A percentile compares a stretch with the other conserved stretches of the same genome.
Evolutionary conservation across 805 yeast species (phyloP).

Genomic region (Yarrowia bubula): DNA sequence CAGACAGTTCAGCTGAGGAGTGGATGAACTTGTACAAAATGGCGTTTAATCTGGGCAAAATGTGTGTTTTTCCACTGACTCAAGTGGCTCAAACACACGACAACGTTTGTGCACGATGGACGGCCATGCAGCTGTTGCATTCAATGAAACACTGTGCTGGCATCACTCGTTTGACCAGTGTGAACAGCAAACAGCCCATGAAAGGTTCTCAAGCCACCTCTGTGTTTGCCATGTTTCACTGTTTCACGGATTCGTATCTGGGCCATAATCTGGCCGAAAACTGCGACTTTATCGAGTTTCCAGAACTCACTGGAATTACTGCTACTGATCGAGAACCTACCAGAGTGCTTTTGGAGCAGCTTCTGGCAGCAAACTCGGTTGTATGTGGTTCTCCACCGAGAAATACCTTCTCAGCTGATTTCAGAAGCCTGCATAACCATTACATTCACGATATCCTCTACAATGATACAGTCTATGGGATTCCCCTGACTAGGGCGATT

Average conservation of each 20-base stretch:
- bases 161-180: slow-evolving; percentile 6
- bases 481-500: slow-evolving; percentile 2
- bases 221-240: slow-evolving; percentile 19
- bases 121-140: slow-evolving; percentile 9
- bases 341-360: not conserved
- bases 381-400: slow-evolving; percentile 5
- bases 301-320: not conserved
- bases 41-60: slow-evolving; percentile 17
- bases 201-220: not conserved
- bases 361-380: not conserved
- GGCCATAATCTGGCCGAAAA: slow-evolving; percentile 17
- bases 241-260: not conserved
- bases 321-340: not conserved
- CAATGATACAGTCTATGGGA: not conserved
- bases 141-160: slow-evolving; percentile 22
- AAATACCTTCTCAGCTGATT: not conserved
- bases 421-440: not conserved
- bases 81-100: slow-evolving; percentile 2
- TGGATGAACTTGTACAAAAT: slow-evolving; percentile 10
- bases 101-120: not conserved
- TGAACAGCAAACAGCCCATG: slow-evolving; percentile 3
- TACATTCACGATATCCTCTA: not conserved
- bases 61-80: slow-evolving; percentile 1
- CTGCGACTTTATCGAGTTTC: not conserved
- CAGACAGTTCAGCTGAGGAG: not conserved